These are phyloP conservation scores for Trypanosoma lewisi DNA, from an alignment of 208 protist species.

Conservation along the genomic window DNA sequence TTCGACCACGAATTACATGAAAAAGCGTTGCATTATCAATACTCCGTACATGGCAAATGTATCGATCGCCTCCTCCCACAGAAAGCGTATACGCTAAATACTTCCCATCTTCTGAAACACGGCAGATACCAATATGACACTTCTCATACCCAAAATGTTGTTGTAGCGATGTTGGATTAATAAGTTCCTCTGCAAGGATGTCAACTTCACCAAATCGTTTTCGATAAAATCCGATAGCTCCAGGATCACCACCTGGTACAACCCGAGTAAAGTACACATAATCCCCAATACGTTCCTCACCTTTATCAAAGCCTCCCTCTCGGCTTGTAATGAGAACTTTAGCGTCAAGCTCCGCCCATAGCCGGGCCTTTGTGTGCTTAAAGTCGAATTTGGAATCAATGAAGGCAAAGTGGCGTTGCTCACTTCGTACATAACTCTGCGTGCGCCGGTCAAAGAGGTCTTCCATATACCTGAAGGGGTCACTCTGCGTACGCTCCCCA, in stretches of 20 bases:
- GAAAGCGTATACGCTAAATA: slow-evolving; percentile 91
- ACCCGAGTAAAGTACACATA: slow-evolving; percentile 89
- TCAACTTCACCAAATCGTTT: slow-evolving; percentile 86
- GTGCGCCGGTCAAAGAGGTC: slow-evolving; percentile 84
- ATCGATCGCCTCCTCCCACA: slow-evolving; percentile 87
- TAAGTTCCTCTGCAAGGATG: slow-evolving; percentile 87
- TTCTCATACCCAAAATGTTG: slow-evolving; percentile 90
- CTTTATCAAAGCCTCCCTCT: slow-evolving; percentile 89
- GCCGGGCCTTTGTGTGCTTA: slow-evolving; percentile 75
- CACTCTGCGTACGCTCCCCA: slow-evolving; percentile 41
- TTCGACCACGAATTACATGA: slow-evolving; percentile 88
- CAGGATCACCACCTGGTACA: slow-evolving; percentile 64
- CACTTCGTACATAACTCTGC: slow-evolving; percentile 58
- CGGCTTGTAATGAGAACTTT: slow-evolving; percentile 84
- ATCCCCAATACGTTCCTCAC: slow-evolving; percentile 88
- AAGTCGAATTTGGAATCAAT: slow-evolving; percentile 83
- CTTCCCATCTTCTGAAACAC: slow-evolving; percentile 84
- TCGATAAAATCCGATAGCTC: slow-evolving; percentile 86
- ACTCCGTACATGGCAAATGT: slow-evolving; percentile 87
- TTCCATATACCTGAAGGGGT: slow-evolving; percentile 90
- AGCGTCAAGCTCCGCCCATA: slow-evolving; percentile 84
- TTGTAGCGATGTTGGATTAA: slow-evolving; percentile 79
- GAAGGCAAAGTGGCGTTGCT: slow-evolving; percentile 67
- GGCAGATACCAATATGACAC: slow-evolving; percentile 83
- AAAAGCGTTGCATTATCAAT: slow-evolving; percentile 88